These are phyloP conservation scores for Lasiosphaeris hirsuta DNA, from an alignment of 495 filamentous ascomycete genomes.

Conservation along the genomic window DNA sequence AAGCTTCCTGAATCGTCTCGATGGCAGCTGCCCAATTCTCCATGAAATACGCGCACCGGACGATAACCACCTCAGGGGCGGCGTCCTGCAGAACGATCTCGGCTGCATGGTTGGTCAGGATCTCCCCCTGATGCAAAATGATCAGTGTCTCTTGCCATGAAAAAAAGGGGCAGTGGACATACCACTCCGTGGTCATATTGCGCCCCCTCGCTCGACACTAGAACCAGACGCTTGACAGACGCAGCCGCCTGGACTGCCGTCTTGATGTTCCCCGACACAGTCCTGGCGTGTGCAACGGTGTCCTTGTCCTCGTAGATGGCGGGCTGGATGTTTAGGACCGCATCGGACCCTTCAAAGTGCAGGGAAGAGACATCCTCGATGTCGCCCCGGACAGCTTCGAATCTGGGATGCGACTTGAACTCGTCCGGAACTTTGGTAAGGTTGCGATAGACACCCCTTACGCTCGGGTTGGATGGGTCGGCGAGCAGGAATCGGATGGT, in stretches of 20 bases:
- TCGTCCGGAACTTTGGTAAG: slow-evolving; percentile 19
- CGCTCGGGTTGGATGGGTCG: slow-evolving; percentile 7
- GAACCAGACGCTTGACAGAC: slow-evolving; percentile 21
- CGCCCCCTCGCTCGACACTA: slow-evolving; percentile 21
- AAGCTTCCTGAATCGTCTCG: slow-evolving; percentile 9
- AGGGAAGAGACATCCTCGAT: slow-evolving; percentile 16
- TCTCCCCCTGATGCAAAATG: slow-evolving; percentile 19
- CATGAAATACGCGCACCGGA: slow-evolving; percentile 28
- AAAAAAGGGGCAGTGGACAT: neutral
- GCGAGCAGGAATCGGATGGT: slow-evolving; percentile 25
- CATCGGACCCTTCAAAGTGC: slow-evolving; percentile 17
- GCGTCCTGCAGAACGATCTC: slow-evolving; percentile 16
- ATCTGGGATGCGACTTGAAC: slow-evolving; percentile 17
- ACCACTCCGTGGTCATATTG: slow-evolving; percentile 26
- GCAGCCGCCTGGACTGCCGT: slow-evolving; percentile 15
- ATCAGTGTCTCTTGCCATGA: neutral
- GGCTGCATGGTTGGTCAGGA: slow-evolving; percentile 21
- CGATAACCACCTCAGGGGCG: slow-evolving; percentile 19
- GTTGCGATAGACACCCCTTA: slow-evolving; percentile 25
- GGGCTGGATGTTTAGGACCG: slow-evolving; percentile 23
- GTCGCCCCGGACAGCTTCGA: slow-evolving; percentile 24
- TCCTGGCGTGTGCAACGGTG: slow-evolving; percentile 10
- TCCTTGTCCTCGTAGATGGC: slow-evolving; percentile 13
- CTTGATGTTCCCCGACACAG: slow-evolving; percentile 22
- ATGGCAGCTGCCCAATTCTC: slow-evolving; percentile 23